These are phyloP conservation scores for Eucalyptus marginata DNA, from an alignment of 345 rosid genomes.

Conservation along the genomic window DNA sequence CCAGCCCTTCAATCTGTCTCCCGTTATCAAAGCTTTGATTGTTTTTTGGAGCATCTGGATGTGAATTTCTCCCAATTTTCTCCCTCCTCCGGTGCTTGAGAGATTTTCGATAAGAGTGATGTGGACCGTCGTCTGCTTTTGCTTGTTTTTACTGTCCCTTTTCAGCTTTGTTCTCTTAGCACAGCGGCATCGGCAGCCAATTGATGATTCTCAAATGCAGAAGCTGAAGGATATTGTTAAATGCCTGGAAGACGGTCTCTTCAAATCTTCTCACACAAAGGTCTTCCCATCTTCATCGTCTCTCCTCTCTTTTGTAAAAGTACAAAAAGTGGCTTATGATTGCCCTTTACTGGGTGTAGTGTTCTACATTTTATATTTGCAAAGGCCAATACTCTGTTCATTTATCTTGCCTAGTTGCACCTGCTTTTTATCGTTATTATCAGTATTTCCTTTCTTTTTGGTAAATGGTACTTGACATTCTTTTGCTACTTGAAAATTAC, in stretches of 20 bases:
- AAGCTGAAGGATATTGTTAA: neutral
- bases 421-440: no score
- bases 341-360: neutral
- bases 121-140: no score
- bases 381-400: neutral
- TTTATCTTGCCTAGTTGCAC: neutral
- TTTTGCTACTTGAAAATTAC: neutral
- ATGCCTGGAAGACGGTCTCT: neutral
- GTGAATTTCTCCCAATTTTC: no score
- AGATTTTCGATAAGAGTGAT: no score
- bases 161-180: neutral
- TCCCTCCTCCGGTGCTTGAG: rapidly evolving
- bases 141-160: neutral
- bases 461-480: neutral
- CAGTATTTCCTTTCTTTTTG: neutral
- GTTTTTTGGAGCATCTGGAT: no score
- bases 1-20: no score
- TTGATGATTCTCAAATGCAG: neutral
- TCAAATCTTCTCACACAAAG: neutral
- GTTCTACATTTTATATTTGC: no score
- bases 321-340: neutral
- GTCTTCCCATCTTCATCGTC: neutral
- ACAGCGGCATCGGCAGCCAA: neutral
- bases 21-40: no score
- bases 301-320: neutral